Evolutionary conservation across 1,284 basidiomycete species (phyloP).

Genomic region (Cystobasidium slooffiae): DNA sequence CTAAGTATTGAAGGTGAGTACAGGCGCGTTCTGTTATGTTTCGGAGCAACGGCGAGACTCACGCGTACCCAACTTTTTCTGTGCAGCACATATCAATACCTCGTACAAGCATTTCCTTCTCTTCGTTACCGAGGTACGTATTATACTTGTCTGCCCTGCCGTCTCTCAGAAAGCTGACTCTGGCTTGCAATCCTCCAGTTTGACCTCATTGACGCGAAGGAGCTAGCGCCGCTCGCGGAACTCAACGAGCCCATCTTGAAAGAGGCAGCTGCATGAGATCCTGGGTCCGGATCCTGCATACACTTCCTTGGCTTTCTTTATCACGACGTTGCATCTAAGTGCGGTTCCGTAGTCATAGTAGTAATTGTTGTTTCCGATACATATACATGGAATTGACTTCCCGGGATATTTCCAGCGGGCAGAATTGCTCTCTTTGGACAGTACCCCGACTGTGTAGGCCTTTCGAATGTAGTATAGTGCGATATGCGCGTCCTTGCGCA

Average conservation of each 20-base stretch:
- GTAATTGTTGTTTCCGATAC: no score
- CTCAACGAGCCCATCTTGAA: slow-evolving; percentile 89
- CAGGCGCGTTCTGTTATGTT: neutral
- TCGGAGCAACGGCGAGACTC: neutral
- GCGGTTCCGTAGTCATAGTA: no score
- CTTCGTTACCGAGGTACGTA: slow-evolving; percentile 85
- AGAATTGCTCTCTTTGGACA: no score
- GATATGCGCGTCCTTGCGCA: no score
- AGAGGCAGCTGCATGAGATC: slow-evolving; percentile 44
- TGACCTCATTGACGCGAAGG: slow-evolving; percentile 94
- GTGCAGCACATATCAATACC: slow-evolving; percentile 91
- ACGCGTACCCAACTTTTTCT: neutral
- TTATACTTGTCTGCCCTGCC: slow-evolving; percentile 33
- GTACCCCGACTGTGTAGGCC: no score
- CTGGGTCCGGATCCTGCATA: neutral
- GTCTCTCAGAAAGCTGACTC: neutral
- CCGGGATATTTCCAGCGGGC: no score
- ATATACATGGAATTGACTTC: no score
- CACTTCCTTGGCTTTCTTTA: neutral
- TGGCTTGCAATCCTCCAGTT: slow-evolving; percentile 65
- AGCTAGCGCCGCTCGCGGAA: slow-evolving; percentile 92
- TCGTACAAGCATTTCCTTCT: slow-evolving; percentile 98
- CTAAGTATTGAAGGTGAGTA: slow-evolving; percentile 90
- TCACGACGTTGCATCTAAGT: neutral
- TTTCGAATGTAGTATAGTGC: no score